Conservation (phyloP, 805 yeast genomes). For the Wickerhamomyces bisporus region DNA sequence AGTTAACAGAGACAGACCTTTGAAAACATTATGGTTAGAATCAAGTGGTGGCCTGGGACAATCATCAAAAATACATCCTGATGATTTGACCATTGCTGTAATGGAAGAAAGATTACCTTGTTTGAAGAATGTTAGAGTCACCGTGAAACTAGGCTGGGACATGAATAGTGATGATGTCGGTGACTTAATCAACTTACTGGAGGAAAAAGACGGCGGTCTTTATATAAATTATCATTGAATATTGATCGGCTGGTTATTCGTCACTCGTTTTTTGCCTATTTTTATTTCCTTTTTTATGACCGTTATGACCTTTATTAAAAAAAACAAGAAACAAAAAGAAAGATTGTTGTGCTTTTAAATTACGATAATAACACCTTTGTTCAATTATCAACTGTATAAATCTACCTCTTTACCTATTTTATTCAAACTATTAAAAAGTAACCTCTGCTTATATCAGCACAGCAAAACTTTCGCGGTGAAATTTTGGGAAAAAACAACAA, state of each 20-base stretch:
- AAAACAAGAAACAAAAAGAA: too few relatives aligned
- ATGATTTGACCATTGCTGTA: slow-evolving; percentile 81
- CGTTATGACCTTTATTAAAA: background rate
- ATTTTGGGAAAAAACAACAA: background rate
- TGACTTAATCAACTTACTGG: slow-evolving; percentile 64
- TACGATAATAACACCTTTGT: too few relatives aligned
- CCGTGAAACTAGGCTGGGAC: slow-evolving; percentile 85
- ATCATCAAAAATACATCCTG: slow-evolving; percentile 76
- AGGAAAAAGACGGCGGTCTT: slow-evolving; percentile 74
- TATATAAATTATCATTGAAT: slow-evolving; percentile 40
- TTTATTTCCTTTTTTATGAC: background rate
- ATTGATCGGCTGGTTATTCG: too few relatives aligned
- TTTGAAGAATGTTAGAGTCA: slow-evolving; percentile 57
- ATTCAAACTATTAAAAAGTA: too few relatives aligned
- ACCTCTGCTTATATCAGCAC: too few relatives aligned
- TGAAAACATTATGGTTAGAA: slow-evolving; percentile 62
- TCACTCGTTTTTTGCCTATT: too few relatives aligned
- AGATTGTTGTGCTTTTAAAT: too few relatives aligned
- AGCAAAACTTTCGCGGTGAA: too few relatives aligned
- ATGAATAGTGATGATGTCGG: slow-evolving; percentile 53
- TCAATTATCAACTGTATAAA: too few relatives aligned
- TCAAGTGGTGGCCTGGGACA: slow-evolving; percentile 87
- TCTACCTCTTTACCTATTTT: too few relatives aligned
- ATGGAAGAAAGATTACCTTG: slow-evolving; percentile 71
- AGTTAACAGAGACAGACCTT: slow-evolving; percentile 35